Percentiles rank a stretch among this genome's conserved stretches.
These are phyloP conservation scores for Pichia sporocuriosa DNA, from an alignment of 805 yeast genomes.

Conservation along the genomic window DNA sequence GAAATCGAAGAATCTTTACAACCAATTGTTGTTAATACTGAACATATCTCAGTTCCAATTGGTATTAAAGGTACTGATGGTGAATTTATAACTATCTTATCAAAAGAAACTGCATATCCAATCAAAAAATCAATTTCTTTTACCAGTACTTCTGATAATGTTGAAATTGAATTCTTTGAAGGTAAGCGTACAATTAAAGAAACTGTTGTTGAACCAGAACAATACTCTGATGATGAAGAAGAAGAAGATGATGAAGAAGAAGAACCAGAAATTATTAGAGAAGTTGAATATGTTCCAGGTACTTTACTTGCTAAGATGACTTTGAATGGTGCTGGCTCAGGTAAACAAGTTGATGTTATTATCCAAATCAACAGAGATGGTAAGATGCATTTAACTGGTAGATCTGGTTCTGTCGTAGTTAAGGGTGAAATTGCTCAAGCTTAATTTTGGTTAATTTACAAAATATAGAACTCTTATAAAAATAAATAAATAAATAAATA, in stretches of 20 bases:
- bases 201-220: slow-evolving; percentile 66
- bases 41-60: slow-evolving; percentile 75
- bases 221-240: slow-evolving; percentile 45
- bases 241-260: slow-evolving; percentile 54
- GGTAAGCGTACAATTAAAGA: slow-evolving; percentile 81
- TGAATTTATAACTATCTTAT: slow-evolving; percentile 61
- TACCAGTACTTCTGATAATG: slow-evolving; percentile 54
- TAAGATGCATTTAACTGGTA: slow-evolving; percentile 54
- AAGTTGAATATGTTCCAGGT: slow-evolving; percentile 67
- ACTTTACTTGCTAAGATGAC: slow-evolving; percentile 72
- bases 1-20: slow-evolving; percentile 74
- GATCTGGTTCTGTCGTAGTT: slow-evolving; percentile 45
- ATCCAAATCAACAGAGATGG: slow-evolving; percentile 62
- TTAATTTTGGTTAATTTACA: slow-evolving; percentile 7
- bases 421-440: slow-evolving; percentile 39
- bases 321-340: slow-evolving; percentile 60
- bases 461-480: background rate
- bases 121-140: slow-evolving; percentile 69
- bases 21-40: slow-evolving; percentile 81
- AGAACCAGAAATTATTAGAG: slow-evolving; percentile 83
- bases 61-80: slow-evolving; percentile 77
- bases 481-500: too few species aligned
- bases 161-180: slow-evolving; percentile 68
- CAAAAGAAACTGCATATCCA: slow-evolving; percentile 85
- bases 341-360: slow-evolving; percentile 60